Evolutionary conservation across 164 flowering plant genomes (phyloP).

Genomic region (Cinnamomum chago): DNA sequence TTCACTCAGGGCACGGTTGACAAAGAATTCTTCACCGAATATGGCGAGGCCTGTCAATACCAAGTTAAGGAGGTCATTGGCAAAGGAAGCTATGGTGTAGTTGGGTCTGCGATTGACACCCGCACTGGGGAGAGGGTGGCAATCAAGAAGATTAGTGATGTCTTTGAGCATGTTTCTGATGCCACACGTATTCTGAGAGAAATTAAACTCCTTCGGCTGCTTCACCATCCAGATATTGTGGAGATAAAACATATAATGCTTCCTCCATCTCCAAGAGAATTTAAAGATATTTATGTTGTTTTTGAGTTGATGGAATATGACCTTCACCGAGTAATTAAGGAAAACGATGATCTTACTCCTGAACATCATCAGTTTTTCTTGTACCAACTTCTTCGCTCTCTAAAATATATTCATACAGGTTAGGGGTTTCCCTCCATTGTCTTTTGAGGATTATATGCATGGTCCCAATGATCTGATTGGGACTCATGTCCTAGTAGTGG

Average conservation of each 20-base stretch:
- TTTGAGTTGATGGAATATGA: constrained; percentile 95
- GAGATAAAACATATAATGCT: constrained; percentile 85
- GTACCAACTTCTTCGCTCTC: constrained; percentile 82
- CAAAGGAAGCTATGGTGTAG: constrained; percentile 88
- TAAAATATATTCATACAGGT: constrained; percentile 85
- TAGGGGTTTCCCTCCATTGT: not conserved
- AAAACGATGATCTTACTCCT: constrained; percentile 76
- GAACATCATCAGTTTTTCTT: constrained; percentile 75
- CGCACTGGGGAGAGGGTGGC: constrained; percentile 85
- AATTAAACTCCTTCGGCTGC: constrained; percentile 75
- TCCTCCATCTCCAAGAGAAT: constrained; percentile 80
- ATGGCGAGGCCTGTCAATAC: constrained; percentile 78
- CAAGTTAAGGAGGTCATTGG: constrained; percentile 78
- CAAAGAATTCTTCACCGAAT: constrained; percentile 80
- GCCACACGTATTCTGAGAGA: constrained; percentile 85
- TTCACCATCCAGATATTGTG: constrained; percentile 73
- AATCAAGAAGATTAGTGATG: constrained; percentile 74
- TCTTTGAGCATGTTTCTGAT: constrained; percentile 89
- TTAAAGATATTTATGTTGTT: constrained; percentile 83
- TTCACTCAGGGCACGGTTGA: constrained; percentile 27
- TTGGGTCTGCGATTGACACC: constrained; percentile 74
- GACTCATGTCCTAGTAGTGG: not conserved
- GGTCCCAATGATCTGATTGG: not conserved
- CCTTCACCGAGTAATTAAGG: constrained; percentile 79
- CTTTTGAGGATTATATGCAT: not conserved